phyloP scores from a whole-genome alignment of 2,329 filamentous ascomycete species.

The Fusarium ramigenum region DNA sequence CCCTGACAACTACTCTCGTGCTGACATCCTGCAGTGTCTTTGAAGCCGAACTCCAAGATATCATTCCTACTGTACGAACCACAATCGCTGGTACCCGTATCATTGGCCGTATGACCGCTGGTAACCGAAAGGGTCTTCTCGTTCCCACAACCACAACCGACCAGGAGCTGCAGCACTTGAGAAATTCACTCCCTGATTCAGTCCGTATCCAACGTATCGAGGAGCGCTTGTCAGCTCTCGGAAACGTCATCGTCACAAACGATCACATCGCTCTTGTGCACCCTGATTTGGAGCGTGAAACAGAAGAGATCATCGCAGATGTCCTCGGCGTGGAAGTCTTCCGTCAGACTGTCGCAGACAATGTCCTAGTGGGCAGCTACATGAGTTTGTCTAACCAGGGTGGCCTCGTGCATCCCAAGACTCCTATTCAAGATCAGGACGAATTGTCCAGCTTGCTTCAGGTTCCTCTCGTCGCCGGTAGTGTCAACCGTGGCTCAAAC shows the following conservation, averaged over 20 bases:
- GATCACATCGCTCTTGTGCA: conserved; percentile 97
- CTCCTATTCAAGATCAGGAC: conserved; percentile 96
- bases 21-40: conserved; percentile 72
- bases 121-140: conserved; percentile 95
- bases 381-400: conserved; percentile 97
- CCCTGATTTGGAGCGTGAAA: conserved; percentile 96
- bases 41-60: conserved; percentile 96
- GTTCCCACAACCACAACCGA: conserved; percentile 96
- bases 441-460: conserved; percentile 93
- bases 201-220: conserved; percentile 98
- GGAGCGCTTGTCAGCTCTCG: conserved; percentile 92
- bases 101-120: conserved; percentile 92
- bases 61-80: conserved; percentile 95
- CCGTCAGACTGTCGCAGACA: conserved; percentile 94
- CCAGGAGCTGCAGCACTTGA: conserved; percentile 96
- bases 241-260: conserved; percentile 96
- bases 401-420: conserved; percentile 97
- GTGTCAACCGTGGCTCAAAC: conserved; percentile 89
- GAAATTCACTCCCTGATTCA: conserved; percentile 90
- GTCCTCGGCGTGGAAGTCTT: conserved; percentile 90
- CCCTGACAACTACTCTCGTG: neutral
- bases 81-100: conserved; percentile 97
- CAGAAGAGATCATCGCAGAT: conserved; percentile 97
- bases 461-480: conserved; percentile 93
- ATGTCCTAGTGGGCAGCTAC: conserved; percentile 95